These are phyloP conservation scores for Castanospermum australe DNA, from an alignment of 306 rosid species.

Conservation along the genomic window DNA sequence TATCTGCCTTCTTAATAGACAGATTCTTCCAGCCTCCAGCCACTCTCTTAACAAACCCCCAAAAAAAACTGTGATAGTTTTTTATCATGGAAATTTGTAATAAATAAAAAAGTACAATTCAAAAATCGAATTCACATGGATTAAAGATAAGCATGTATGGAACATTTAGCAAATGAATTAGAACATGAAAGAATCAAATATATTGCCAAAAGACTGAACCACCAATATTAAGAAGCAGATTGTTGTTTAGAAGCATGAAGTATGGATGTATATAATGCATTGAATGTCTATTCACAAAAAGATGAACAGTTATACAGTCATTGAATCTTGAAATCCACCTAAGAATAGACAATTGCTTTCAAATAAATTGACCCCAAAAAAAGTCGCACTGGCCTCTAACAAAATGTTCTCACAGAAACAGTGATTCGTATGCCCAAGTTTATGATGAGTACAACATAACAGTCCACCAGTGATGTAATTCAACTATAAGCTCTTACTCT, in stretches of 20 bases:
- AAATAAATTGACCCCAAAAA: too few relatives aligned
- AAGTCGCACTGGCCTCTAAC: too few relatives aligned
- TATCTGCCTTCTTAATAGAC: too few relatives aligned
- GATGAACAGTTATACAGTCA: background rate
- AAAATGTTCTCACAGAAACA: background rate
- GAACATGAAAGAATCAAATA: background rate
- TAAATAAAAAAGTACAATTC: background rate
- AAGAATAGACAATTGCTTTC: too few relatives aligned
- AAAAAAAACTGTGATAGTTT: background rate
- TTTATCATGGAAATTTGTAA: background rate
- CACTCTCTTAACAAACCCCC: background rate
- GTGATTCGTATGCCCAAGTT: background rate
- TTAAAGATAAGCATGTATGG: too few relatives aligned
- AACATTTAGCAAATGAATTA: background rate
- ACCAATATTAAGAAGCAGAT: background rate
- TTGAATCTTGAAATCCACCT: background rate
- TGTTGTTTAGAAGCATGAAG: background rate
- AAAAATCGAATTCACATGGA: too few relatives aligned
- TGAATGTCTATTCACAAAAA: background rate
- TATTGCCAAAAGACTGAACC: background rate
- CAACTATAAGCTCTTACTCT: background rate
- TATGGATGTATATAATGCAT: background rate
- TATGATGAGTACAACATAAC: background rate
- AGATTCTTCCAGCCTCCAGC: background rate
- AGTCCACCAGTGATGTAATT: background rate